These are phyloP conservation scores for Pseudocercospora fijiensis DNA, from an alignment of 2,329 filamentous ascomycete genomes.

Conservation along the genomic window DNA sequence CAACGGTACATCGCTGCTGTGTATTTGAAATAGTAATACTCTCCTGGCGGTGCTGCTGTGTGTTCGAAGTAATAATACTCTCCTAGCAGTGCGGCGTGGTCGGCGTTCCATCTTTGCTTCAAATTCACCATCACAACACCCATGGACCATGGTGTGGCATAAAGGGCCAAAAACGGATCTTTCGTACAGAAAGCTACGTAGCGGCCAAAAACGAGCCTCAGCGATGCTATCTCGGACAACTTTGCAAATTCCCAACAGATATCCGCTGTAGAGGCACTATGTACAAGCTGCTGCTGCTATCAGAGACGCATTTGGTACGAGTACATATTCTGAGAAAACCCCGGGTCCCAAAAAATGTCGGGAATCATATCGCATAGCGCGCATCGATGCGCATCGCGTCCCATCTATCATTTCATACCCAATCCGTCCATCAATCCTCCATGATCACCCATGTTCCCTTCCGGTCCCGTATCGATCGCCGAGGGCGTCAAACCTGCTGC, in stretches of 20 bases:
- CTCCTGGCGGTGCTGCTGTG: background rate
- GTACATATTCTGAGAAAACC: background rate
- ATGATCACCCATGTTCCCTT: slow-evolving; percentile 6
- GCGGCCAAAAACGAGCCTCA: background rate
- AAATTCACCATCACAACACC: background rate
- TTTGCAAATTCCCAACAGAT: background rate
- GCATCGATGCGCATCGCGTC: background rate
- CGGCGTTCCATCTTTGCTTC: background rate
- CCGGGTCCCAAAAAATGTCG: background rate
- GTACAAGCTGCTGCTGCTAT: background rate
- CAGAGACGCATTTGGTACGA: background rate
- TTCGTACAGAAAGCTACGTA: background rate
- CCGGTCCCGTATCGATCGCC: slow-evolving; percentile 23
- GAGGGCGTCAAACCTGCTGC: slow-evolving; percentile 27
- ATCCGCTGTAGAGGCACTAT: background rate
- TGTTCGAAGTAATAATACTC: too few relatives aligned
- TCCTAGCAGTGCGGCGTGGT: background rate
- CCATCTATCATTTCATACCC: slow-evolving; percentile 3
- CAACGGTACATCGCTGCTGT: background rate
- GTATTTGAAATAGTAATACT: too few relatives aligned
- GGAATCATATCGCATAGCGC: background rate
- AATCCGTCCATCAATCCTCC: slow-evolving; percentile 1
- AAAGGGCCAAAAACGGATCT: background rate
- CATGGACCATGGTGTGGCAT: background rate
- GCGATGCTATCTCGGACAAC: background rate